These are phyloP conservation scores for Primulina huaijiensis DNA, from an alignment of 257 asterid genomes.

Conservation along the genomic window DNA sequence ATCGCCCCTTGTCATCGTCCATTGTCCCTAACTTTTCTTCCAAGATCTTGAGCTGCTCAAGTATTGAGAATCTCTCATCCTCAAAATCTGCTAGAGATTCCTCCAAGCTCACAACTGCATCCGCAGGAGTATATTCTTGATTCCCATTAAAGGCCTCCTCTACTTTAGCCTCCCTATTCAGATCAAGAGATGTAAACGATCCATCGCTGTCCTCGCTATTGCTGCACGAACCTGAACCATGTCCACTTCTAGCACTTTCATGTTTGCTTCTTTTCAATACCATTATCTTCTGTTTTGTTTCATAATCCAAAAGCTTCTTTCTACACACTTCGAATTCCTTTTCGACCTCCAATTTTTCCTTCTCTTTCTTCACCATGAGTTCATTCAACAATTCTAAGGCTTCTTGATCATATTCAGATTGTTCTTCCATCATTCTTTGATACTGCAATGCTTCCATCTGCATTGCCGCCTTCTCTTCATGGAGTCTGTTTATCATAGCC, in stretches of 20 bases:
- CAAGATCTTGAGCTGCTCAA: constrained; percentile 52
- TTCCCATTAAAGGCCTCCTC: no score
- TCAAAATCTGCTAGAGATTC: constrained; percentile 54
- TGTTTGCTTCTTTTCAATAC: constrained; percentile 33
- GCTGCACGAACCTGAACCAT: constrained; percentile 6
- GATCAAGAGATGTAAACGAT: no score
- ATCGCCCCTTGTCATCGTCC: no score
- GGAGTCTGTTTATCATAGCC: constrained; percentile 68
- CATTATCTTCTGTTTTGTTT: constrained; percentile 32
- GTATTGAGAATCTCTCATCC: constrained; percentile 54
- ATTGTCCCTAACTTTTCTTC: constrained; percentile 48
- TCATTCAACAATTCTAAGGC: constrained; percentile 65
- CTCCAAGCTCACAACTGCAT: constrained; percentile 15
- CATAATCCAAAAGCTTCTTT: constrained; percentile 36
- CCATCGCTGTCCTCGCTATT: background rate
- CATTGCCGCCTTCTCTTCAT: constrained; percentile 64
- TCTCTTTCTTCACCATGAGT: constrained; percentile 57
- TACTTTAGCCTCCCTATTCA: no score
- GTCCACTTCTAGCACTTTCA: constrained; percentile 34
- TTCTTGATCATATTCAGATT: constrained; percentile 74
- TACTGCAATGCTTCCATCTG: constrained; percentile 73
- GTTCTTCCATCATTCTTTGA: constrained; percentile 84
- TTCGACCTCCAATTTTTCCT: constrained; percentile 61
- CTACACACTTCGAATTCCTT: constrained; percentile 49
- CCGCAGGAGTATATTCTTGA: constrained; percentile 32